Evolutionary conservation across 345 rosid species (phyloP), one percentile per base, ranked within the genome.

Genomic region (Citrus hindsii): DNA sequence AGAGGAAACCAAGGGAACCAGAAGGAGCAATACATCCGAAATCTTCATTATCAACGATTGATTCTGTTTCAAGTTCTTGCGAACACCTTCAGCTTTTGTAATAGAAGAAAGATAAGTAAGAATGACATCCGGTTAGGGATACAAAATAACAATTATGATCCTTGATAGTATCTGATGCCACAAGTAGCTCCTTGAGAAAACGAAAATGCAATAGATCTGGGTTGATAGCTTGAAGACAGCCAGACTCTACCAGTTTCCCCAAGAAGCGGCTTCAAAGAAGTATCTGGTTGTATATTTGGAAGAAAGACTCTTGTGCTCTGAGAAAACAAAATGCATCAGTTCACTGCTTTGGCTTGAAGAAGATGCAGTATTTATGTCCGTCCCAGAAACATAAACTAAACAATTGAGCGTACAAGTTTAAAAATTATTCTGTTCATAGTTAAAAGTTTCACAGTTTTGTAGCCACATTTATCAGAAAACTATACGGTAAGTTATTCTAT

Each of bases 1-100:
- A 89, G 84, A 86, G 76, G 77, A 92, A 79, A 85, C 76, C 70
- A 22, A 82, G 78, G 40, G 73, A 77, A 46, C 51, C 77, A 0
- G 81, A 76, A 63, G 75, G 60, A 67, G 66, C 79, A 35, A 40
- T 46, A 67, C 70, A 74, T 66, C 68, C 71, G 42, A 79, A 83
- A 79, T 62, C 81, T 67, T 53, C 72, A 55, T 66, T 67, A 37
- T 25, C n/a, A 55, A 76, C 66, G 3, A 35, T 40, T 37, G 37
- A 37, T 33, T 30, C 70, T 5, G 25, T 27, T 4, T 35, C 56
- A 8, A 25, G 13, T 38, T 76, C 79, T 53, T 55, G 66, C 37
- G 18, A 5, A 56, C 33, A 24, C 2, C 62, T 14, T 25, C 78
- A 48, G 30, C 33, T 10, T 65, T 51, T 27, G 35, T 28, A 28